Percentiles rank a stretch among this genome's conserved stretches.
These are phyloP conservation scores for Holtermannia corniformis DNA, from an alignment of 768 basidiomycete genomes.

Conservation along the genomic window DNA sequence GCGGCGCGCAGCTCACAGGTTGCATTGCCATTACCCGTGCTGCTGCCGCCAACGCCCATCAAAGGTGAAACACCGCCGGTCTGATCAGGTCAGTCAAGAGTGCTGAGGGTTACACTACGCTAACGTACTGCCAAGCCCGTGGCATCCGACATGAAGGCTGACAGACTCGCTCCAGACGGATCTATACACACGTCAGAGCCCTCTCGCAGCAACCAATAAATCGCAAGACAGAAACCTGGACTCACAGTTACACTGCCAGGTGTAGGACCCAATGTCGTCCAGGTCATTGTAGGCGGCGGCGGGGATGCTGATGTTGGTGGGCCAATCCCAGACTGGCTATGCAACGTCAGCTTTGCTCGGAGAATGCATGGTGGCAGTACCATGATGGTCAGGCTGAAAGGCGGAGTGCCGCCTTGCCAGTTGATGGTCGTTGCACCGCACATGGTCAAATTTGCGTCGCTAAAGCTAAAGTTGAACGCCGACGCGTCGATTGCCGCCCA, in stretches of 20 bases:
- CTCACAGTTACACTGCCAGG: conserved; percentile 30
- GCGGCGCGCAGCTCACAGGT: conserved; percentile 15
- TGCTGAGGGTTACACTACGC: too few relatives aligned
- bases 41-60: conserved; percentile 10
- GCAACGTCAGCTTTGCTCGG: neutral
- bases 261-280: conserved; percentile 12
- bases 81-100: neutral
- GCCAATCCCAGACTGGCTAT: conserved; percentile 32
- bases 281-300: conserved; percentile 10
- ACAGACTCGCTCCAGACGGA: conserved; percentile 17
- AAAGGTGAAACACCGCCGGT: conserved; percentile 25
- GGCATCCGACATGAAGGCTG: conserved; percentile 29
- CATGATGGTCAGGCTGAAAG: conserved; percentile 23
- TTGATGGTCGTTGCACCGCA: conserved; percentile 15
- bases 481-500: too few relatives aligned
- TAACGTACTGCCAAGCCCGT: conserved; percentile 24
- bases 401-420: conserved; percentile 24
- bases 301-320: conserved; percentile 21
- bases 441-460: neutral
- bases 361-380: conserved; percentile 3
- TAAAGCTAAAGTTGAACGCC: neutral
- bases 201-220: neutral
- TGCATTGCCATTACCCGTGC: neutral
- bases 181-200: conserved; percentile 11
- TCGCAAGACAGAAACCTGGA: neutral